Evolutionary conservation across 306 rosid species (phyloP).

Genomic region (Ceratonia siliqua): DNA sequence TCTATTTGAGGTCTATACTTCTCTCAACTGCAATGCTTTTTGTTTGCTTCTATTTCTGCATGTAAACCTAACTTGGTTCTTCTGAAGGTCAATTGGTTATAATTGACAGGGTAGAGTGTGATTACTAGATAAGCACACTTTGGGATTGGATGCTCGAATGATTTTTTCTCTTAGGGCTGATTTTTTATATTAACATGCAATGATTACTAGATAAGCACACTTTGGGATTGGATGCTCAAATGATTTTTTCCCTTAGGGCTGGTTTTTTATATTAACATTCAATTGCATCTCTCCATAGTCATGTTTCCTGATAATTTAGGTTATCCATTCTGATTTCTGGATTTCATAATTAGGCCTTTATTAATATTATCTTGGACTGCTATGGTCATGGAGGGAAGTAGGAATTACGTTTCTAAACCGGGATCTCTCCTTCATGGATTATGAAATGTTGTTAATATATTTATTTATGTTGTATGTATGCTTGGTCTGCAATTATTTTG

Average conservation of each 20-base stretch:
- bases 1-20: slow-evolving; percentile 76
- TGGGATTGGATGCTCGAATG: slow-evolving; percentile 2
- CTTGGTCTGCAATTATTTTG: background rate
- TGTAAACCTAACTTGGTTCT: background rate
- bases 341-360: slow-evolving; percentile 2
- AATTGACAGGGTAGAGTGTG: slow-evolving; percentile 21
- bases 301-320: slow-evolving; percentile 9
- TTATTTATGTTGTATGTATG: background rate
- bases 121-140: slow-evolving; percentile 18
- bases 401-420: background rate
- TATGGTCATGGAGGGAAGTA: background rate
- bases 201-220: slow-evolving; percentile 24
- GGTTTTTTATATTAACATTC: background rate
- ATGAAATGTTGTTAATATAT: background rate
- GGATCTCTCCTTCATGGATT: background rate
- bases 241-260: background rate
- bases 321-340: slow-evolving; percentile 19
- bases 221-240: slow-evolving; percentile 5
- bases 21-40: slow-evolving; percentile 11
- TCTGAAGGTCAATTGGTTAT: slow-evolving; percentile 9
- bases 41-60: background rate
- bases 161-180: too few species aligned
- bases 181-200: too few species aligned
- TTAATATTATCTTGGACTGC: background rate
- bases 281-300: background rate